Percentiles rank a stretch among this genome's conserved stretches.
phyloP scores from a whole-genome alignment of 345 rosid species.

The Psidium guajava region DNA sequence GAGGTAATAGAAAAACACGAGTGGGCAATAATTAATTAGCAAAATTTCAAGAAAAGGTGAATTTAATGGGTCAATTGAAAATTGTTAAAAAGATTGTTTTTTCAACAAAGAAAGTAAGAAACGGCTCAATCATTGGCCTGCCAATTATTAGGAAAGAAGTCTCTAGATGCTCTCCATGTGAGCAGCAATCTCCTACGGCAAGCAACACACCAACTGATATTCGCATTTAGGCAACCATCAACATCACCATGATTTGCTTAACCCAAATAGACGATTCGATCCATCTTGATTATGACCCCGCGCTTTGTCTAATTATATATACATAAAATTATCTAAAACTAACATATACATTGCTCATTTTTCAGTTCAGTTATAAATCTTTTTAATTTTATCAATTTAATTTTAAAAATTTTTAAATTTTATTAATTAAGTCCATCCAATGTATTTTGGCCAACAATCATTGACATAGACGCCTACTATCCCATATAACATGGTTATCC shows the following conservation, averaged over 20 bases:
- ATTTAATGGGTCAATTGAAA: neutral
- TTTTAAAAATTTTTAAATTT: too few relatives aligned
- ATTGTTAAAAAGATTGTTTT: neutral
- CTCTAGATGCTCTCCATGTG: neutral
- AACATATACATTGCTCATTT: too few relatives aligned
- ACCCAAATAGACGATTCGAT: neutral
- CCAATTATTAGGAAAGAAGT: neutral
- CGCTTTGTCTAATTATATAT: neutral
- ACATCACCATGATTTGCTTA: neutral
- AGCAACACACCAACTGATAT: neutral
- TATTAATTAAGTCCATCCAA: too few relatives aligned
- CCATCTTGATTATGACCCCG: neutral
- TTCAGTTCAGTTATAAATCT: too few relatives aligned
- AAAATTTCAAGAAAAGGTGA: neutral
- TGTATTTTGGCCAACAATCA: too few relatives aligned
- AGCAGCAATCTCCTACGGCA: neutral
- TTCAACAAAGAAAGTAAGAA: neutral
- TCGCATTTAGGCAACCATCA: neutral
- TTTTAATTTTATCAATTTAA: too few relatives aligned
- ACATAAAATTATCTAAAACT: too few relatives aligned
- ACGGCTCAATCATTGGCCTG: neutral
- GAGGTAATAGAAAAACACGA: neutral
- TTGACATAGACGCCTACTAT: too few relatives aligned
- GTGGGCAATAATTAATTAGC: neutral
- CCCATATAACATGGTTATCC: rapidly evolving